These are phyloP conservation scores for Remersonia thermophila DNA, from an alignment of 2,329 filamentous ascomycete species.

Conservation along the genomic window DNA sequence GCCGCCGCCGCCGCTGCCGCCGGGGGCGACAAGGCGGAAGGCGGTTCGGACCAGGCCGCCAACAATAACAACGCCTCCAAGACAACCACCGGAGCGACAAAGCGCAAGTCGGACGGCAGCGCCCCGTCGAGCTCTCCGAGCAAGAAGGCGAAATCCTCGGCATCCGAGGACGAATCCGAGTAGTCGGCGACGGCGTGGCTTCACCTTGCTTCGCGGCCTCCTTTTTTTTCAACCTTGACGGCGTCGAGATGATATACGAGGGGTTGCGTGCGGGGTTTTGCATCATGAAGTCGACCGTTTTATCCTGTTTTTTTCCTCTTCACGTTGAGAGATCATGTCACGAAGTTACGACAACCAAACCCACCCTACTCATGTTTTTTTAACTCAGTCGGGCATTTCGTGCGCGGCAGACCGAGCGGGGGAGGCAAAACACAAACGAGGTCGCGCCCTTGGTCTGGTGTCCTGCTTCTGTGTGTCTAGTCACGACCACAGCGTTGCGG, in stretches of 20 bases:
- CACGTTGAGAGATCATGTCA: slow-evolving; percentile 15
- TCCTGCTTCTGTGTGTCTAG: too few species aligned
- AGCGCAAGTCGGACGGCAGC: slow-evolving; percentile 50
- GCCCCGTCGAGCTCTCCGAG: slow-evolving; percentile 31
- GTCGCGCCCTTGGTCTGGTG: too few species aligned
- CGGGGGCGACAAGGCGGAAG: slow-evolving; percentile 15
- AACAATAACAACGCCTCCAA: slow-evolving; percentile 12
- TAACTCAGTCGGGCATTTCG: slow-evolving; percentile 3
- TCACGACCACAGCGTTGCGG: too few species aligned
- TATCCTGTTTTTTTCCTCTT: slow-evolving; percentile 16
- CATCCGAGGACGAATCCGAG: slow-evolving; percentile 28
- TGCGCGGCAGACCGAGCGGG: slow-evolving; percentile 3
- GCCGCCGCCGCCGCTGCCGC: not conserved
- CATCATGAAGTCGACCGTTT: slow-evolving; percentile 9
- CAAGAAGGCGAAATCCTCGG: slow-evolving; percentile 39
- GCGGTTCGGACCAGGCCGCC: slow-evolving; percentile 21
- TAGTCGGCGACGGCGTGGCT: slow-evolving; percentile 10
- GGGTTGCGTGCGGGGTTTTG: too few species aligned
- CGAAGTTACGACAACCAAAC: slow-evolving; percentile 20
- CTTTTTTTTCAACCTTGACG: slow-evolving; percentile 13
- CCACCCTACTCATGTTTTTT: slow-evolving; percentile 14
- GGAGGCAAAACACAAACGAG: too few species aligned
- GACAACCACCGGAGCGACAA: slow-evolving; percentile 33
- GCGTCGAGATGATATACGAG: too few species aligned
- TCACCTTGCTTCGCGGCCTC: not conserved